Evolutionary conservation across 805 yeast species (phyloP).

Genomic region (Kregervanrija delftensis): DNA sequence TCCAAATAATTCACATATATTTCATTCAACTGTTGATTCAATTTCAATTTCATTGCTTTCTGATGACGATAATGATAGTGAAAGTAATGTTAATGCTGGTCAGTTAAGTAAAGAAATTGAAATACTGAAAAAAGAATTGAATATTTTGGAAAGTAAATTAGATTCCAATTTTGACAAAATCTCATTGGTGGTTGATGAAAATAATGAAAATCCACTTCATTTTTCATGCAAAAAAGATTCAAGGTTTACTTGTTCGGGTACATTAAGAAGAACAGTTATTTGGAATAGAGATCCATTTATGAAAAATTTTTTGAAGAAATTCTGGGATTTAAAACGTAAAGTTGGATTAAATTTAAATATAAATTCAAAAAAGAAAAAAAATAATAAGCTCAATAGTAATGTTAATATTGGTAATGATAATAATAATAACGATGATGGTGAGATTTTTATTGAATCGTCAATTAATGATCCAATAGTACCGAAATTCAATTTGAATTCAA

Average conservation of each 20-base stretch:
- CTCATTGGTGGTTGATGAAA: conserved; percentile 7
- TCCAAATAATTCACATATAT: too few relatives aligned
- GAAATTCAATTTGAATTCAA: neutral
- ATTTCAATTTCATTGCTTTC: too few relatives aligned
- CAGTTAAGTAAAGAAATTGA: neutral
- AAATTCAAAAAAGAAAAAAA: neutral
- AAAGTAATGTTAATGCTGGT: too few relatives aligned
- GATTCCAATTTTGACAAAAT: conserved; percentile 4
- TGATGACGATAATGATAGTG: too few relatives aligned
- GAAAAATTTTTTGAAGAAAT: conserved; percentile 6
- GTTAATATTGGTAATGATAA: neutral
- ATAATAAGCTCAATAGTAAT: too few relatives aligned
- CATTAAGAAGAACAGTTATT: conserved; percentile 6
- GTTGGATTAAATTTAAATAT: conserved; percentile 2
- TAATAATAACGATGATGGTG: neutral
- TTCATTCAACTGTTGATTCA: too few relatives aligned
- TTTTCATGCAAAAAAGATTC: conserved; percentile 9
- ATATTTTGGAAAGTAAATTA: neutral
- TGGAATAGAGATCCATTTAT: conserved; percentile 17
- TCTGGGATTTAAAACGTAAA: conserved; percentile 2
- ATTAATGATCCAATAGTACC: neutral
- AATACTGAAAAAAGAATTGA: neutral
- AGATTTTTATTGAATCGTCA: neutral
- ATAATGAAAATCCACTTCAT: conserved; percentile 1
- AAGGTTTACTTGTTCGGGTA: conserved; percentile 10